Conservation (phyloP, 257 asterid species). For the Vinca minor region DNA sequence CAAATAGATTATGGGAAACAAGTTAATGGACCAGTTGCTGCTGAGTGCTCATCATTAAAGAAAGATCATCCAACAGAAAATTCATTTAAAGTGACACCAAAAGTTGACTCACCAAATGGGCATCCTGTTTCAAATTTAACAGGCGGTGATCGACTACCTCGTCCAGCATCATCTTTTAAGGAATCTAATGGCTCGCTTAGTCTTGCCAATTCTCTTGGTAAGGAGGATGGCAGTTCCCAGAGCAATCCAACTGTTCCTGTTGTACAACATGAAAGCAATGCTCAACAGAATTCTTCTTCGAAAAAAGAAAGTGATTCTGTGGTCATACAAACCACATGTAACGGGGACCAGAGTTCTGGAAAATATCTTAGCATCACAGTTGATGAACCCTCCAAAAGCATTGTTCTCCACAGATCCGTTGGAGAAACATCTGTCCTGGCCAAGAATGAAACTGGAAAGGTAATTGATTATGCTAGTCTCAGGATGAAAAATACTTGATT, state of each 20-base stretch:
- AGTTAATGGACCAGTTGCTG: conserved; percentile 19
- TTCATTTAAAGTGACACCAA: conserved; percentile 21
- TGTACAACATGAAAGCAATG: conserved; percentile 19
- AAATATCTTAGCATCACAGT: conserved; percentile 17
- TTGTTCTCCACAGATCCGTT: conserved; percentile 11
- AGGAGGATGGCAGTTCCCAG: conserved; percentile 12
- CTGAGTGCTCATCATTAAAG: conserved; percentile 18
- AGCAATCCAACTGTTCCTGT: conserved; percentile 23
- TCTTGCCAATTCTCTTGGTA: conserved; percentile 14
- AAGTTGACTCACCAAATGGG: conserved; percentile 21
- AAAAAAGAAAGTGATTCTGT: conserved; percentile 25
- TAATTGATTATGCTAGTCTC: conserved; percentile 18
- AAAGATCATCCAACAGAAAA: conserved; percentile 21
- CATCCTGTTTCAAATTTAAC: conserved; percentile 10
- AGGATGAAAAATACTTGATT: neutral
- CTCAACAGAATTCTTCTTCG: conserved; percentile 15
- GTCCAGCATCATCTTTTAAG: conserved; percentile 17
- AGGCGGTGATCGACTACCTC: conserved; percentile 17
- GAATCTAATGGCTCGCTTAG: conserved; percentile 24
- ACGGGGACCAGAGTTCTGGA: conserved; percentile 7
- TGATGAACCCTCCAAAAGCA: conserved; percentile 16
- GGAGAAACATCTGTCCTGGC: conserved; percentile 10
- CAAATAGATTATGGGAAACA: conserved; percentile 17
- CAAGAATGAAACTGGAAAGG: conserved; percentile 30
- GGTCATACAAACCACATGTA: conserved; percentile 16